Conservation (phyloP, 805 yeast genomes). For the Blastobotrys parvus region DNA sequence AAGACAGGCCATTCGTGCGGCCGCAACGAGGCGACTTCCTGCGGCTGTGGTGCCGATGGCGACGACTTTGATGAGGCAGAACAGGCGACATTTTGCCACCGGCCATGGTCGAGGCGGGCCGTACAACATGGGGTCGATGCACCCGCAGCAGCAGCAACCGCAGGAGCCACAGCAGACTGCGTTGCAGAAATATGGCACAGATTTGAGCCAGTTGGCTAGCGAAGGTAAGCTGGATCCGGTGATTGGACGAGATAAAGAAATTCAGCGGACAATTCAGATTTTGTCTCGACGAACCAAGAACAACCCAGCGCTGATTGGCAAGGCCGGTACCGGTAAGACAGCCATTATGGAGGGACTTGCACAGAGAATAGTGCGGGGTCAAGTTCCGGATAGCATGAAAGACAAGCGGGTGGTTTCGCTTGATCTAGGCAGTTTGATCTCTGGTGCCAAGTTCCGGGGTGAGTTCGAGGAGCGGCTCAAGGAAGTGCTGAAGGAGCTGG, state of each 20-base stretch:
- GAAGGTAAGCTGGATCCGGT: slow-evolving; percentile 94
- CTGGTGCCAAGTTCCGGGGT: slow-evolving; percentile 94
- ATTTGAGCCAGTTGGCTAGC: slow-evolving; percentile 76
- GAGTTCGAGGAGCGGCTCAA: slow-evolving; percentile 91
- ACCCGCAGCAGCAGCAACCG: slow-evolving; percentile 8
- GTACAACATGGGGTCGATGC: slow-evolving; percentile 2
- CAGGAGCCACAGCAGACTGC: slow-evolving; percentile 41
- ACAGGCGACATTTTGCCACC: slow-evolving; percentile 7
- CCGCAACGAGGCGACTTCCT: background rate
- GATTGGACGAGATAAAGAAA: slow-evolving; percentile 94
- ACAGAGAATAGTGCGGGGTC: slow-evolving; percentile 82
- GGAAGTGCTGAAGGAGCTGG: slow-evolving; percentile 72
- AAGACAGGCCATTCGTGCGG: background rate
- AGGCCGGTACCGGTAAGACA: slow-evolving; percentile 98
- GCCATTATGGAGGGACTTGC: slow-evolving; percentile 96
- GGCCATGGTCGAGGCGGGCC: slow-evolving; percentile 8
- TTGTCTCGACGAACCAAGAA: slow-evolving; percentile 88
- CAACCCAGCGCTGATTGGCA: slow-evolving; percentile 90
- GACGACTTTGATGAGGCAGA: background rate
- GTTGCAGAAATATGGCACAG: slow-evolving; percentile 74
- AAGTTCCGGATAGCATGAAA: slow-evolving; percentile 91
- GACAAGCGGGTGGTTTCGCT: slow-evolving; percentile 74
- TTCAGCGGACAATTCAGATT: slow-evolving; percentile 85
- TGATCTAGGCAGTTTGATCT: slow-evolving; percentile 81
- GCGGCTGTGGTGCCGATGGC: background rate